Percentiles rank a stretch among this genome's conserved stretches.
Evolutionary conservation across 2,329 filamentous ascomycete species (phyloP).

Genomic region (Talaromyces sp.): DNA sequence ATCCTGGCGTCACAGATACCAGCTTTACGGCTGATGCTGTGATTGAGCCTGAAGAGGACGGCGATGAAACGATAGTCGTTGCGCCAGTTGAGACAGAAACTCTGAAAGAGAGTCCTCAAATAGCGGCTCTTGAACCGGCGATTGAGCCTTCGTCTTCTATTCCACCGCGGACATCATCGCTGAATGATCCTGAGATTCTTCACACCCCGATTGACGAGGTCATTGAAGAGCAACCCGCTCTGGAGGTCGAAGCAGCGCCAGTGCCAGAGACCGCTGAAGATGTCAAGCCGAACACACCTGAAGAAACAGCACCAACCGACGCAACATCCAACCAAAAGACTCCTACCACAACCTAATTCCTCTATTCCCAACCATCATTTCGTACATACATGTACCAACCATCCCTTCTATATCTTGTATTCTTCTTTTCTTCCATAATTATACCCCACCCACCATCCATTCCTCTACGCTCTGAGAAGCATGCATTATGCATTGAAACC

Average conservation of each 20-base stretch:
- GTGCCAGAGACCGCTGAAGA: background rate
- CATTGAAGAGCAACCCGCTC: background rate
- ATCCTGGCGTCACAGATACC: slow-evolving; percentile 11
- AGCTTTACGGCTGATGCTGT: slow-evolving; percentile 25
- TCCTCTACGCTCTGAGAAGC: background rate
- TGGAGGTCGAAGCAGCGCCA: background rate
- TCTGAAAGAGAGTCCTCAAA: slow-evolving; percentile 17
- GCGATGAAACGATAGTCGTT: background rate
- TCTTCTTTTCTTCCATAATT: background rate
- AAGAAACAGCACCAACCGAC: background rate
- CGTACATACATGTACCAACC: background rate
- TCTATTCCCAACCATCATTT: background rate
- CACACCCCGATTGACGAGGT: background rate
- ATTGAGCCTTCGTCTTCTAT: slow-evolving; percentile 32
- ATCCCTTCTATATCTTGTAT: background rate
- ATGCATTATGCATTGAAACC: background rate
- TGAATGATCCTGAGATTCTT: slow-evolving; percentile 17
- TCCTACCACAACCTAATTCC: background rate
- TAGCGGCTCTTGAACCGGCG: slow-evolving; percentile 30
- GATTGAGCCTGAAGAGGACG: slow-evolving; percentile 1
- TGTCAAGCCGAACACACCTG: background rate
- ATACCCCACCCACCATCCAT: background rate
- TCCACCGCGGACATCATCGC: slow-evolving; percentile 41
- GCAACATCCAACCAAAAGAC: background rate
- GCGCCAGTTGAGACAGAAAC: slow-evolving; percentile 17